A percentile compares a stretch with the other conserved stretches of the same genome.
Evolutionary conservation across 148 eudicot genomes (phyloP).

Genomic region (Talinum fruticosum): DNA sequence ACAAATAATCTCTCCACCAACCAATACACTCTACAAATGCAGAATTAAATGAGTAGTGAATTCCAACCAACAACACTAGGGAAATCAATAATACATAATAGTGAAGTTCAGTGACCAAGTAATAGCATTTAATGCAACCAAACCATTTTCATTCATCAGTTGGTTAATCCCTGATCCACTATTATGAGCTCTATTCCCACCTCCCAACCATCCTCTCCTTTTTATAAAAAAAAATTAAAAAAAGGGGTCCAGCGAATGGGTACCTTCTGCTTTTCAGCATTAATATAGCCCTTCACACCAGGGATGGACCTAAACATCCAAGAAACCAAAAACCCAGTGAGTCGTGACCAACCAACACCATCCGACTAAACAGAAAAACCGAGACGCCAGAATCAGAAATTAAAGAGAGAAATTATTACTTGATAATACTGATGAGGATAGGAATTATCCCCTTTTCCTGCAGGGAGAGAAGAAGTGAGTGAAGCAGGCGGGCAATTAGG

Average conservation of each 20-base stretch:
- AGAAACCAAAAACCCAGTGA: not conserved
- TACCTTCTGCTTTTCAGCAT: conserved; percentile 90
- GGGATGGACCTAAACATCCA: conserved; percentile 61
- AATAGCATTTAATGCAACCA: not conserved
- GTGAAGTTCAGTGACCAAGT: not conserved
- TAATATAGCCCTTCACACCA: conserved; percentile 69
- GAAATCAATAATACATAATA: too few relatives aligned
- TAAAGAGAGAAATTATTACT: conserved; percentile 39
- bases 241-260: too few relatives aligned
- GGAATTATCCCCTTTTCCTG: conserved; percentile 64
- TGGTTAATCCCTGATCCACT: too few relatives aligned
- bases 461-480: conserved; percentile 36
- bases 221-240: too few relatives aligned
- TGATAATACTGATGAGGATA: conserved; percentile 52
- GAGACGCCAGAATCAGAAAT: not conserved
- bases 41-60: not conserved
- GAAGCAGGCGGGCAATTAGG: conserved; percentile 43
- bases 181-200: too few relatives aligned
- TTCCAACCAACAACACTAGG: not conserved
- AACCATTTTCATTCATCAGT: too few relatives aligned
- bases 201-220: not conserved
- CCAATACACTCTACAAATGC: not conserved
- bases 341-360: too few relatives aligned
- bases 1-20: not conserved
- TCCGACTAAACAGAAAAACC: not conserved